Evolutionary conservation across 2,329 filamentous ascomycete genomes (phyloP).

Genomic region (Pseudogymnoascus sp.): DNA sequence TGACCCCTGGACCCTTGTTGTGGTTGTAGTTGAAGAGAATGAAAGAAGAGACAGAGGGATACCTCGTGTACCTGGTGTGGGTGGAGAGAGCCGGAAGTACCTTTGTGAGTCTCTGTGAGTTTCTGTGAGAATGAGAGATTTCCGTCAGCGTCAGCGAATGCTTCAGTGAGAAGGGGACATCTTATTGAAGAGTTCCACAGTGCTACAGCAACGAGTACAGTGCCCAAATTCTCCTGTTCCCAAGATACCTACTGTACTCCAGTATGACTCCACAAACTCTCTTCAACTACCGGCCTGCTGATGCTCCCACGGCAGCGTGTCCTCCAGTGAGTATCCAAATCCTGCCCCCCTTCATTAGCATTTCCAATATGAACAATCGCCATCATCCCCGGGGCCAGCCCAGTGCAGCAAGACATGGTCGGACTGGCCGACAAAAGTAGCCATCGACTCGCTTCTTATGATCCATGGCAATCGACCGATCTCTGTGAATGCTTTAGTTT

Average conservation of each 20-base stretch:
- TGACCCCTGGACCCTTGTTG: not conserved
- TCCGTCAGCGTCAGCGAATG: not conserved
- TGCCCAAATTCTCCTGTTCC: not conserved
- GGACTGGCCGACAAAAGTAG: not conserved
- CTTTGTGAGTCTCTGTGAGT: not conserved
- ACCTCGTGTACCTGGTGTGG: not conserved
- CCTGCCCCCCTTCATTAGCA: not conserved
- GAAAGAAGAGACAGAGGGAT: slow-evolving; percentile 1
- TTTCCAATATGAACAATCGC: not conserved
- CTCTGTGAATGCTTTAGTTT: not conserved
- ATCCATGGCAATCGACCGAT: not conserved
- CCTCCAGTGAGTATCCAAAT: not conserved
- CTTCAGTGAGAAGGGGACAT: not conserved
- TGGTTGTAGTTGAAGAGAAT: not conserved
- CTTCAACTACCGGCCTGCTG: not conserved
- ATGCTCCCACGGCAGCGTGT: not conserved
- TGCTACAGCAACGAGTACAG: not conserved
- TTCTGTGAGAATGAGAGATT: not conserved
- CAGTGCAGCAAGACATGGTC: not conserved
- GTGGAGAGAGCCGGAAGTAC: not conserved
- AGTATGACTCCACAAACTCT: not conserved
- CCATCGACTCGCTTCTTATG: not conserved
- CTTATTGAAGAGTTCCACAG: not conserved
- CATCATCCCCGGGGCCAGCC: not conserved
- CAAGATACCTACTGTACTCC: not conserved